Base-by-base conservation (phyloP, 1,139 yeast species). In the Candida pseudoviswanathii region DNA sequence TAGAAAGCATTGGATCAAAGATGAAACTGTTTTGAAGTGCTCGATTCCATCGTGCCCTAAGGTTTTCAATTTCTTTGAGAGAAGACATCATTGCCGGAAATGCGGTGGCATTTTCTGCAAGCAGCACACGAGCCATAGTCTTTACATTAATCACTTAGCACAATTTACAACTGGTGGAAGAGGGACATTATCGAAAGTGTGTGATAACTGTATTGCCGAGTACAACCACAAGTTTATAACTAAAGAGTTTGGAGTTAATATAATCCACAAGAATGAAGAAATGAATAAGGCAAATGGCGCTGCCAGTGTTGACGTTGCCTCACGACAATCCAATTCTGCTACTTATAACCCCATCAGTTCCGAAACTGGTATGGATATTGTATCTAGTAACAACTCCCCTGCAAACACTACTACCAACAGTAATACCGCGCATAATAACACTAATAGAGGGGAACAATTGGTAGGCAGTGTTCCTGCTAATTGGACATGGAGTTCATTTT, bases 91-190 rank as follows among this genome's bases (percentile, higher is more conserved):
- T 68, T 92, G 98, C 64, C 80, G 98, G 46, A 86, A 89, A 62
- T 92, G 98, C 71, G 98, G 98, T 21, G 96, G 90, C 30, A 81
- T 92, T 10, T 92, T 86, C 63, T 92, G 98, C 68, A 85, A 85
- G 46, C 86, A 84, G 51, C 84, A 83, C 56, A 73, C 84, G 6
- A 71, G 75, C 30, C 84, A 81, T 59, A 79, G 65, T 54, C 65
- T 81, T 34, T 81, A 81, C 60, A 77, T 92, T 53, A 92, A 90
- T 61, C 76, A 77, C 46, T 70, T 81, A 58, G 94, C 96, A 27
- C 80, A 85, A 62, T 82, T 88, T 69, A 81, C 89, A 49, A 81
- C 90, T 53, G 94, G 91, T 44, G 85, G 89, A 9, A 73, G 85
- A 50, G 94, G 94, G 10, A 78, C 82, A 2, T 73, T 90, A 25